Evolutionary conservation across 1,284 basidiomycete genomes (phyloP), one percentile per base, ranked within the genome.

Genomic region (Sporisorium iseilematis-ciliati): DNA sequence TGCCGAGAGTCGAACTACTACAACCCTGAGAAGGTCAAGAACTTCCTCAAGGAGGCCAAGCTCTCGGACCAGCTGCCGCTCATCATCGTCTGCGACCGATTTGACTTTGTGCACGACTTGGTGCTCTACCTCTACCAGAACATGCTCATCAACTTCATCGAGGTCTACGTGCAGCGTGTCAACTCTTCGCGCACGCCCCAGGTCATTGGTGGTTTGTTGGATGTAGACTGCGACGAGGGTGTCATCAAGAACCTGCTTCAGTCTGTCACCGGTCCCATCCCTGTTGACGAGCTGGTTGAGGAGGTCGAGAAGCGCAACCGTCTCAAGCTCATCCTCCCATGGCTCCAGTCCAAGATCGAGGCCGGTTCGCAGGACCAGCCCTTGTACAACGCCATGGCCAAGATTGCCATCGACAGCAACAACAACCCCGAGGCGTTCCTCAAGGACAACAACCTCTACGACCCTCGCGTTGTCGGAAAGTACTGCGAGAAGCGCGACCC

Each of bases 1-100:
- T 97, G 95, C 86, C 90, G 97, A 73, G 97, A 99, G 88, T 94
- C 93, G 86, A 98, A 99, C 87, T 89, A 89, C 87, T 99, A 99
- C 90, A 97, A 97, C 87, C 93, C 97, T 2, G 97, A 99, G 88
- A 99, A 99, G 88, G 97, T 99, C 89, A 99, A 99, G 89, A 99
- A 99, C 88, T 99, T 97, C 91, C 91, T 99, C 87, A 87, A 87
- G 79, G 97, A 99, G 86, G 96, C 96, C 82, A 97, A 97, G 85
- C 91, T 99, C 41, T 88, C 91, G 48, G 97, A 99, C 86, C 97
- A 99, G 86, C 91, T 99, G 40, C 97, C 97, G 14, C 91, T 99
- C 82, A 99, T 99, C 89, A 99, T 99, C 77, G 97, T 99, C 82
- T 99, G 97, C 90, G 97, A 99, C 87, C 94, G 97, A 41, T 99